Base-by-base conservation (phyloP, 2,329 filamentous ascomycete genomes). In the Aphanoascus verrucosus region DNA sequence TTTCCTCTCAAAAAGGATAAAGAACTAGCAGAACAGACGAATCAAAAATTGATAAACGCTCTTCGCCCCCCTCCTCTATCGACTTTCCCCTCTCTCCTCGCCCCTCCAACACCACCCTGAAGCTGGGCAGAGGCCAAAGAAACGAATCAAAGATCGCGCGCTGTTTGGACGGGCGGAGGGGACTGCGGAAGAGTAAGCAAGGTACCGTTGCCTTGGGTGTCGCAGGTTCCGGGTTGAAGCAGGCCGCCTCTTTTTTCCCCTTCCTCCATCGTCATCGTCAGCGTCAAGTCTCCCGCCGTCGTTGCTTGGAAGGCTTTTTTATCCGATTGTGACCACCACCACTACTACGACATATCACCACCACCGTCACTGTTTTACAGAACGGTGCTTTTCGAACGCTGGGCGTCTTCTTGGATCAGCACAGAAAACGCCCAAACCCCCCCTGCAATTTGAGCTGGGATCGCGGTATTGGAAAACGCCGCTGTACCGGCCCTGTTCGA, bases 151-250 rank as follows among this genome's bases (percentile, higher is more conserved):
- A n/a, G 8, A 19, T 44, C 28, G 48, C 38, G 38, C 9, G 48
- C 47, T 32, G 47, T 20, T 20, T 49, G 19, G 19, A 15, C 15
- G 38, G n/a, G 38, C 7, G 6, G 49, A 7, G 15, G 49, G 41
- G 5, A 46, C 17, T 20, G 34, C 41, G 41, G 50, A 46, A 45
- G 49, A 17, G 15, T 38, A 40, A 41, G 42, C 50, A 52, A 52
- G 50, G 50, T 52, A 52, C 50, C 50, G 50, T 34, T 52, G 50
- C 34, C 32, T 40, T 52, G 50, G 49, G 17, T n/a, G 15, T n/a
- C 15, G 17, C 23, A 45, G 42, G 42, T 17, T 7, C 5, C 43
- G 31, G 32, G 43, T 14, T 32, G 34, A 46, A 20, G 15, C 5
- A 23, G 15, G 19, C 15, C 23, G 12, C 15, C 31, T 32, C 23